These are phyloP conservation scores for Fusarium mundagurra DNA, from an alignment of 2,329 filamentous ascomycete species.

Conservation along the genomic window DNA sequence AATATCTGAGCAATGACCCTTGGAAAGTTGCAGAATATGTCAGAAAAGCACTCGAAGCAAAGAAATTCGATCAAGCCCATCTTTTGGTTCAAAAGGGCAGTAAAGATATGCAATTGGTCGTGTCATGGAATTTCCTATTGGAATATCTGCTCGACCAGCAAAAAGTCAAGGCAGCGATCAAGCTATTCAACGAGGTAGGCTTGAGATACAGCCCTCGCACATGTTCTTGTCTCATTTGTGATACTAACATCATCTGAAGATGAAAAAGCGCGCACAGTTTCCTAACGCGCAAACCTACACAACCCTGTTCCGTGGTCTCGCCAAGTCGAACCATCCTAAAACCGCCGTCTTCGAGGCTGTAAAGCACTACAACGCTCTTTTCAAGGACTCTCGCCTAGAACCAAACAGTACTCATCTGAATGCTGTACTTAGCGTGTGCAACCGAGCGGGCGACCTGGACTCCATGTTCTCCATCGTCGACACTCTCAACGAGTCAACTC, in stretches of 20 bases:
- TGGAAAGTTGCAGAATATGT: conserved; percentile 77
- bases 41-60: conserved; percentile 65
- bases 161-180: conserved; percentile 72
- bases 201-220: neutral
- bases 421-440: conserved; percentile 84
- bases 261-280: conserved; percentile 90
- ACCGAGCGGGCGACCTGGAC: conserved; percentile 78
- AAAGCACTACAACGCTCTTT: conserved; percentile 80
- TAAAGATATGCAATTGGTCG: conserved; percentile 69
- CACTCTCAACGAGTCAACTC: conserved; percentile 72
- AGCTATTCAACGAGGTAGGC: conserved; percentile 86
- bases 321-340: conserved; percentile 65
- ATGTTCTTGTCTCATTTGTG: neutral
- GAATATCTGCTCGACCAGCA: conserved; percentile 72
- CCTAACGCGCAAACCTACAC: conserved; percentile 88
- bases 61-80: conserved; percentile 73
- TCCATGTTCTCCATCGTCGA: conserved; percentile 80
- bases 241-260: conserved; percentile 59
- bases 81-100: conserved; percentile 76
- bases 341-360: conserved; percentile 74
- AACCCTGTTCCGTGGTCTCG: conserved; percentile 80
- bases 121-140: conserved; percentile 91
- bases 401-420: conserved; percentile 88
- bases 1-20: conserved; percentile 72
- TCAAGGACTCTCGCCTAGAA: conserved; percentile 68